Conservation (phyloP, 2,329 filamentous ascomycete species). For the Beauveria scarabaeidicola region DNA sequence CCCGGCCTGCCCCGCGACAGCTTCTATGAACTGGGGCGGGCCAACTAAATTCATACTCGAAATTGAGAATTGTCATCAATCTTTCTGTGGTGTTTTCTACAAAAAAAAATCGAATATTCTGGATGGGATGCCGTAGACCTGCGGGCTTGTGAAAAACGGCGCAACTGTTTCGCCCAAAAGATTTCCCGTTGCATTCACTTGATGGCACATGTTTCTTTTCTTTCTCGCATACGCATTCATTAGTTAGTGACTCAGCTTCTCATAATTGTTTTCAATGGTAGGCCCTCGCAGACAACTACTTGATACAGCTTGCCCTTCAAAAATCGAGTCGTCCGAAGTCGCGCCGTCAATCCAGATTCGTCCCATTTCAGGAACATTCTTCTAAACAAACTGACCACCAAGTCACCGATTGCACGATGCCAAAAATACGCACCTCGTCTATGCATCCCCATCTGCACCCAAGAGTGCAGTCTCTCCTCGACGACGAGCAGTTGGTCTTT, state of each 20-base stretch:
- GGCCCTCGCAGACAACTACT: not conserved
- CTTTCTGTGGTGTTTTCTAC: no score
- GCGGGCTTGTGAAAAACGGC: no score
- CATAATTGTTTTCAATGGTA: not conserved
- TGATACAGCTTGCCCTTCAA: not conserved
- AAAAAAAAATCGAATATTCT: no score
- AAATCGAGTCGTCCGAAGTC: not conserved
- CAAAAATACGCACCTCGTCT: slow-evolving; percentile 11
- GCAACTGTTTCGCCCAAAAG: no score
- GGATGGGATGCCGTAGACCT: no score
- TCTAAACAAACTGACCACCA: not conserved
- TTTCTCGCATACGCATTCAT: no score
- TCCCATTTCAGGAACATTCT: not conserved
- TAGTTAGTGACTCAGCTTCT: not conserved
- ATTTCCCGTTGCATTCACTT: no score
- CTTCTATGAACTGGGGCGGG: not conserved
- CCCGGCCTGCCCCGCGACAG: not conserved
- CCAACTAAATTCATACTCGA: not conserved
- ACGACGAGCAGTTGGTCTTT: slow-evolving; percentile 13
- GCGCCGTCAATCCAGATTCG: not conserved
- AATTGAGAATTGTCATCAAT: no score
- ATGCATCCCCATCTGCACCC: slow-evolving; percentile 16
- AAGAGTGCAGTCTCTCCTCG: slow-evolving; percentile 12
- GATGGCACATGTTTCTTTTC: no score
- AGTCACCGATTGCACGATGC: not conserved